phyloP scores from a whole-genome alignment of 768 basidiomycete genomes.

The Crassisporium funariophilum region DNA sequence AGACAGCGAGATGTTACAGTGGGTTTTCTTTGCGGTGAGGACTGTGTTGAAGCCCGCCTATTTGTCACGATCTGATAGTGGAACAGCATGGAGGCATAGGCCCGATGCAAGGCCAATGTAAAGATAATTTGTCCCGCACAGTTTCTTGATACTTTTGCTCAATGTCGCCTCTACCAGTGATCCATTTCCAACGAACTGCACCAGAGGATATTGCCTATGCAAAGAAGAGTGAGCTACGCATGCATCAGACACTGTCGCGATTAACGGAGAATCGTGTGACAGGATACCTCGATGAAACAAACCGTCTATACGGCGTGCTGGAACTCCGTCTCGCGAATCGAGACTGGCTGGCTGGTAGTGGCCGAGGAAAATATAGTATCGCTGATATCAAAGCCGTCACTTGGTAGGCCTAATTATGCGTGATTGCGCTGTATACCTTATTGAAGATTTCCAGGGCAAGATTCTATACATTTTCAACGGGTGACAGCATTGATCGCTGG shows the following conservation, averaged over 20 bases:
- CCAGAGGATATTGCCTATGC: conserved; percentile 69
- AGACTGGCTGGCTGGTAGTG: conserved; percentile 76
- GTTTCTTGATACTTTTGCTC: background rate
- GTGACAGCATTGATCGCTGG: conserved; percentile 62
- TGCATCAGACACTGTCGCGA: conserved; percentile 1
- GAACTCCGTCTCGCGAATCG: conserved; percentile 68
- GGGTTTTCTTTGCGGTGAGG: conserved; percentile 80
- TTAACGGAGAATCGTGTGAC: conserved; percentile 1
- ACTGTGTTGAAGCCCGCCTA: background rate
- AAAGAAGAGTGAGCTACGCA: conserved; percentile 48
- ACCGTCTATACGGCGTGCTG: conserved; percentile 77
- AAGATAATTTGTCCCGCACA: background rate
- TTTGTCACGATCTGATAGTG: background rate
- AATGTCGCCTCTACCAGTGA: conserved; percentile 37
- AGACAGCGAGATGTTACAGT: conserved; percentile 74
- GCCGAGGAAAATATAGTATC: conserved; percentile 62
- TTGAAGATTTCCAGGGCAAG: conserved; percentile 59
- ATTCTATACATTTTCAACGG: conserved; percentile 45
- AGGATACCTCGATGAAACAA: conserved; percentile 83
- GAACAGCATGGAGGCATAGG: conserved; percentile 74
- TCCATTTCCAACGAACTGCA: conserved; percentile 65
- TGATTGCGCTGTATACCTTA: too few species aligned
- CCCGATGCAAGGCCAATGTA: conserved; percentile 84
- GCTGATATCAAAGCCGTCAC: conserved; percentile 72
- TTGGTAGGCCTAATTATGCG: too few species aligned